Percentiles rank a stretch among this genome's conserved stretches.
Evolutionary conservation across 352 stramenopile species (phyloP).

Genomic region (Globisporangium barbulae): DNA sequence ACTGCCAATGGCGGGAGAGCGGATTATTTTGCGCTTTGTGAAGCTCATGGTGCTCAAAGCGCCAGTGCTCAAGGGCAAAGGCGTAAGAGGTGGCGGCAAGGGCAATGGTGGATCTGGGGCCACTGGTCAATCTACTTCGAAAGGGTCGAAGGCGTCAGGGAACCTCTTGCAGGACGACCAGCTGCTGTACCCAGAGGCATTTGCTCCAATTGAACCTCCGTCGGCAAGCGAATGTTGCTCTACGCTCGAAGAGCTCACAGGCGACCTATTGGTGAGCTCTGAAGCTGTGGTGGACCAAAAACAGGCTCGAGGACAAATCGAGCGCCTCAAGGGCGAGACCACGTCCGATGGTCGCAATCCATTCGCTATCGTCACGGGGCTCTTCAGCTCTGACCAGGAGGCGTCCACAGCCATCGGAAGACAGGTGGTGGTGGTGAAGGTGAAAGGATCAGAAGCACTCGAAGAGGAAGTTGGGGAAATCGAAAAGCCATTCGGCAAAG

Average conservation of each 20-base stretch:
- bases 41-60: constrained; percentile 47
- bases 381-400: constrained; percentile 51
- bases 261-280: background rate
- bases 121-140: background rate
- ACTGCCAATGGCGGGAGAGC: constrained; percentile 32
- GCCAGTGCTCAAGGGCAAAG: constrained; percentile 26
- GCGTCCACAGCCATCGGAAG: constrained; percentile 28
- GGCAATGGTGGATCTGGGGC: background rate
- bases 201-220: background rate
- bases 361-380: constrained; percentile 48
- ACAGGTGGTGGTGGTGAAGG: constrained; percentile 21
- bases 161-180: constrained; percentile 40
- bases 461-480: constrained; percentile 41
- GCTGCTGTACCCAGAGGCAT: constrained; percentile 47
- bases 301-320: constrained; percentile 29
- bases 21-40: constrained; percentile 54
- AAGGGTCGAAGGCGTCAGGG: constrained; percentile 2
- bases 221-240: background rate
- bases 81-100: background rate
- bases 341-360: constrained; percentile 57
- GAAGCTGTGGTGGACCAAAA: background rate
- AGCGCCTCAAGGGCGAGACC: constrained; percentile 71
- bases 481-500: constrained; percentile 76
- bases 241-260: background rate
- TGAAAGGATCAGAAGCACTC: background rate